Evolutionary conservation across 1,284 basidiomycete species (phyloP), one percentile per base, ranked within the genome.

Genomic region (Heterobasidion occidentale): DNA sequence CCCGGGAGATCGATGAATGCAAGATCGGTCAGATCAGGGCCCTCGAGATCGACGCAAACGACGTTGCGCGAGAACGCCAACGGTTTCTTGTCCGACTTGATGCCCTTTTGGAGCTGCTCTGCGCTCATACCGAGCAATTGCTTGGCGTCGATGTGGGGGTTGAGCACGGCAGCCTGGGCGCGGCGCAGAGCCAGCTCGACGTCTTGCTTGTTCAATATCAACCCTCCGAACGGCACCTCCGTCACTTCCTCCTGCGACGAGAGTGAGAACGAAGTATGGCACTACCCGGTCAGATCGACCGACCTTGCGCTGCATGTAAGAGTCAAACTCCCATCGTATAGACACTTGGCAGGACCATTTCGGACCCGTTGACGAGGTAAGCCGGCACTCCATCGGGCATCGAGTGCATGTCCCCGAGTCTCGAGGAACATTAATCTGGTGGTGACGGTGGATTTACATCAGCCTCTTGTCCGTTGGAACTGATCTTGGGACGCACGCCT

Each of bases 1-100:
- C 75, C 76, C 3, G 77, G 77, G 14, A 78, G 65, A 58, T 79
- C 77, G 36, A 77, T 68, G 57, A 79, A 78, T 0, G 71, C 68
- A 36, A 79, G 53, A 53, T 78, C 75, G 0, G 74, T 73, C 9
- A 76, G 57, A 0, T 75, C 74, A 0, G 76, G 75, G 17, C 75
- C 77, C 52, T 69, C 62, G 0, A 80, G 56, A 45, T 77, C 74
- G 14, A 80, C 62, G 56, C 74, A 77, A 4, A 80, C 71, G 1
- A 71, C 67, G 60, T 78, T 76, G 15, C 64, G 57, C 6, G 77
- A 78, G 62, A 79, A 80, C 3, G 62, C 53, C 9, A 72, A 56
- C 0, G 65, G 35, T 35, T 59, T 62, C 5, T 19, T 36, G 15
- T 42, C 20, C 47, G 38, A 44, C n/a, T 53, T 56, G 33, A 49